Percentiles rank a stretch among this genome's conserved stretches.
phyloP scores from a whole-genome alignment of 495 filamentous ascomycete species.

The Friedmanniomyces endolithicus region DNA sequence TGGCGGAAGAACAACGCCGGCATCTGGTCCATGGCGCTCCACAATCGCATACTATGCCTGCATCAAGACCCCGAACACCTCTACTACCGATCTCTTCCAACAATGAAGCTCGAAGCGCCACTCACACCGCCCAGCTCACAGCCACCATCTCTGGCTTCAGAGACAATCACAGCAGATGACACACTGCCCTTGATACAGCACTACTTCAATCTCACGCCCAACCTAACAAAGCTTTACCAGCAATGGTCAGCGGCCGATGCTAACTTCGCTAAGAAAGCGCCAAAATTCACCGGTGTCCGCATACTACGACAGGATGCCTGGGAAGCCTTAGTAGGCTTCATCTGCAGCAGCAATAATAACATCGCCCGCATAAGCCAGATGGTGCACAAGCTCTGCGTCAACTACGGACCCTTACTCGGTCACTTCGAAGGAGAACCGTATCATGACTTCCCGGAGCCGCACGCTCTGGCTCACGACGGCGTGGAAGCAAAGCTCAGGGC shows the following conservation, averaged over 20 bases:
- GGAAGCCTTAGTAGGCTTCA: constrained; percentile 89
- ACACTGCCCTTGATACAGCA: constrained; percentile 38
- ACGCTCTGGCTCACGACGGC: constrained; percentile 50
- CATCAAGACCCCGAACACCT: constrained; percentile 68
- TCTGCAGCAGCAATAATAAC: constrained; percentile 98
- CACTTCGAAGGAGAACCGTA: constrained; percentile 51
- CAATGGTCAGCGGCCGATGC: constrained; percentile 77
- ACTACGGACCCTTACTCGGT: constrained; percentile 70
- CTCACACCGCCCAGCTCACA: constrained; percentile 31
- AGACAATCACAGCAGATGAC: constrained; percentile 34
- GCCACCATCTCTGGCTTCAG: constrained; percentile 14
- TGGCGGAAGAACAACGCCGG: constrained; percentile 70
- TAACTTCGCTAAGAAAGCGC: constrained; percentile 81
- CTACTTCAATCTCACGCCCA: constrained; percentile 43
- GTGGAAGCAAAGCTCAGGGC: constrained; percentile 68
- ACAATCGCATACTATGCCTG: constrained; percentile 71
- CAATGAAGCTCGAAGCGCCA: constrained; percentile 18
- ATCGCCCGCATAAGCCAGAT: constrained; percentile 90
- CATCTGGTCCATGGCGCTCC: constrained; percentile 84
- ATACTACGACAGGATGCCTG: constrained; percentile 91
- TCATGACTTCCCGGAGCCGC: constrained; percentile 75
- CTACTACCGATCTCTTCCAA: constrained; percentile 59
- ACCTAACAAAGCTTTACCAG: constrained; percentile 62
- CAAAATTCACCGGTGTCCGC: constrained; percentile 81
- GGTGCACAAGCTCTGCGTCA: constrained; percentile 79